A percentile compares a stretch with the other conserved stretches of the same genome.
Conservation (phyloP, 2,329 filamentous ascomycete species). For the Annulohypoxylon truncatum region DNA sequence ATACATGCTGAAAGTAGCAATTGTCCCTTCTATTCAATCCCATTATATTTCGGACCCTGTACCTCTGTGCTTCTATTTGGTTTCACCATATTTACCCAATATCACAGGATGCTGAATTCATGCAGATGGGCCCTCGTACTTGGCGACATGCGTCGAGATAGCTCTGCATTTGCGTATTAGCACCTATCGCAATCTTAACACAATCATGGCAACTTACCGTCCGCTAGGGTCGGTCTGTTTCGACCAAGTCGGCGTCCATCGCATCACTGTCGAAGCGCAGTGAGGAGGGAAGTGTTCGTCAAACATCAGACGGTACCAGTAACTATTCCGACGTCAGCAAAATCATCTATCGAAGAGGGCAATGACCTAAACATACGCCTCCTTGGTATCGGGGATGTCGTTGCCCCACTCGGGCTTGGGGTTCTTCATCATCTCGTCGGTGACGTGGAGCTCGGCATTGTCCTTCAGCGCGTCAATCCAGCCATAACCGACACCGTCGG, state of each 20-base stretch:
- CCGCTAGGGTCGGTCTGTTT: constrained; percentile 96
- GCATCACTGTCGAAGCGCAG: constrained; percentile 92
- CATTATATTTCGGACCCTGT: background rate
- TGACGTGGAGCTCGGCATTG: constrained; percentile 87
- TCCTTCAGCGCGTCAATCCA: constrained; percentile 99
- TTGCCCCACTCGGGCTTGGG: constrained; percentile 95
- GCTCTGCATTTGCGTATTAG: constrained; percentile 63
- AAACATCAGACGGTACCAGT: constrained; percentile 99
- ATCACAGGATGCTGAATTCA: constrained; percentile 44
- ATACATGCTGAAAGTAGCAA: constrained; percentile 19
- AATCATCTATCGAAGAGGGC: background rate
- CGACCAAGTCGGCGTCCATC: constrained; percentile 98
- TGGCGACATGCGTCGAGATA: constrained; percentile 79
- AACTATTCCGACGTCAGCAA: constrained; percentile 60
- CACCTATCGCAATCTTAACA: background rate
- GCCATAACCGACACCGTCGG: constrained; percentile 96
- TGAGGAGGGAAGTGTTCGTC: constrained; percentile 96
- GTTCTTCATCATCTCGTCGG: constrained; percentile 98
- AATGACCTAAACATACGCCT: constrained; percentile 73
- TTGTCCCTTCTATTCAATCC: constrained; percentile 6
- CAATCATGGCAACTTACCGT: constrained; percentile 65
- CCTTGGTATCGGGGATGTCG: constrained; percentile 95
- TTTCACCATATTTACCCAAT: constrained; percentile 16
- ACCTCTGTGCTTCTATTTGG: background rate
- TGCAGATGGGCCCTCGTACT: constrained; percentile 64